These are phyloP conservation scores for Fraxinus xanthoxyloides DNA, from an alignment of 305 asterid genomes.

Conservation along the genomic window DNA sequence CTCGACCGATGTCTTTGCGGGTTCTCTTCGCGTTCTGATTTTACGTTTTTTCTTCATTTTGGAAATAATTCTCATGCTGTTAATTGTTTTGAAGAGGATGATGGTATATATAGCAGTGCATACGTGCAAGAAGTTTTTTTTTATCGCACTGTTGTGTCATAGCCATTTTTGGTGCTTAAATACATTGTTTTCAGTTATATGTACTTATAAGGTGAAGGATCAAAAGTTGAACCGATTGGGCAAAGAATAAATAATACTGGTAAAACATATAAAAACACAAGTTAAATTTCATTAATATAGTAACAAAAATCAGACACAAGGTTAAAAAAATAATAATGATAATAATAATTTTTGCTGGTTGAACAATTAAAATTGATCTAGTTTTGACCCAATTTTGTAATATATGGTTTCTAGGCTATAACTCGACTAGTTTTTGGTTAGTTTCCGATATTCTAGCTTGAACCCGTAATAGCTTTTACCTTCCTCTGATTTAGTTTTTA, in stretches of 20 bases:
- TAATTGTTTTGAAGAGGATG: conserved; percentile 19
- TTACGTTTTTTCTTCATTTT: neutral
- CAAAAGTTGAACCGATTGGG: neutral
- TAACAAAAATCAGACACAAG: too few relatives aligned
- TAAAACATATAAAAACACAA: too few relatives aligned
- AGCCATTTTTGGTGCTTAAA: neutral
- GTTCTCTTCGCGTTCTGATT: neutral
- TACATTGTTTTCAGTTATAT: neutral
- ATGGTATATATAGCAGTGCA: conserved; percentile 16
- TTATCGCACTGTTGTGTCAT: conserved; percentile 21
- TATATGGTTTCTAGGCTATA: neutral
- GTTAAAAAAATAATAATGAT: too few relatives aligned
- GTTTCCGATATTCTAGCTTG: too few relatives aligned
- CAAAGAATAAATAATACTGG: too few relatives aligned
- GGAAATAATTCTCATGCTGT: conserved; percentile 17
- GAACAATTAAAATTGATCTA: too few relatives aligned
- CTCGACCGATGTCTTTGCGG: neutral
- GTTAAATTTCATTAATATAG: too few relatives aligned
- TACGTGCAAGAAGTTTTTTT: neutral
- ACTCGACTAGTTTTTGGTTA: neutral
- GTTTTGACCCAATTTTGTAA: too few relatives aligned
- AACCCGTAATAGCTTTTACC: too few relatives aligned
- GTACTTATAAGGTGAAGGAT: neutral
- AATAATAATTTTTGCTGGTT: too few relatives aligned
- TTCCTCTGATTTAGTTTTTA: too few relatives aligned